Evolutionary conservation across 768 basidiomycete species (phyloP).

Genomic region (Mycena metata): DNA sequence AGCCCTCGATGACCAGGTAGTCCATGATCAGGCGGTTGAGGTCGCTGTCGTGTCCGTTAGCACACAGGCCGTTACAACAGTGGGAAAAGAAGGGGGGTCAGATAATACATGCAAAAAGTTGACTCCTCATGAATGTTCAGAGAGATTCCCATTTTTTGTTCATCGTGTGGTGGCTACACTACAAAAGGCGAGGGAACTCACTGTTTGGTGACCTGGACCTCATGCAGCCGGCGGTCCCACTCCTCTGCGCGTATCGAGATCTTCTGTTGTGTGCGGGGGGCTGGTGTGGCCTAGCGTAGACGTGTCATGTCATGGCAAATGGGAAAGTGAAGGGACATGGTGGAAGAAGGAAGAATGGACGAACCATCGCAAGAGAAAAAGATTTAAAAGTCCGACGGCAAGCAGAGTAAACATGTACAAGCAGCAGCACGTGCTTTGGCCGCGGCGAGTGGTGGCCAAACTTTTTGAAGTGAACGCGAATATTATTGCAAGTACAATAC

Average conservation of each 20-base stretch:
- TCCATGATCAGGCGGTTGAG: constrained; percentile 96
- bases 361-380: constrained; percentile 24
- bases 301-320: background rate
- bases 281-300: constrained; percentile 18
- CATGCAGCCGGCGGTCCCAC: constrained; percentile 88
- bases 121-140: constrained; percentile 82
- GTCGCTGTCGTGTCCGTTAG: constrained; percentile 70
- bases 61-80: constrained; percentile 35
- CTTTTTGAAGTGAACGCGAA: background rate
- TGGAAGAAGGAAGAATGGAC: constrained; percentile 1
- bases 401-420: constrained; percentile 15
- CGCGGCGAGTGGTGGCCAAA: background rate
- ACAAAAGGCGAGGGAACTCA: constrained; percentile 68
- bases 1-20: constrained; percentile 97
- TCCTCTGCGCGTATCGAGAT: constrained; percentile 79
- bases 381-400: constrained; percentile 6
- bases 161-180: constrained; percentile 61
- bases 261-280: constrained; percentile 59
- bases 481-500: background rate
- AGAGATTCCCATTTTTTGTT: constrained; percentile 99
- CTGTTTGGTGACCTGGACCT: constrained; percentile 89
- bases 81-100: constrained; percentile 60
- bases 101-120: constrained; percentile 91
- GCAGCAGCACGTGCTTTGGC: background rate
- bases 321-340: constrained; percentile 6